phyloP scores from a whole-genome alignment of 2,329 filamentous ascomycete genomes.

The Fusarium sp. region DNA sequence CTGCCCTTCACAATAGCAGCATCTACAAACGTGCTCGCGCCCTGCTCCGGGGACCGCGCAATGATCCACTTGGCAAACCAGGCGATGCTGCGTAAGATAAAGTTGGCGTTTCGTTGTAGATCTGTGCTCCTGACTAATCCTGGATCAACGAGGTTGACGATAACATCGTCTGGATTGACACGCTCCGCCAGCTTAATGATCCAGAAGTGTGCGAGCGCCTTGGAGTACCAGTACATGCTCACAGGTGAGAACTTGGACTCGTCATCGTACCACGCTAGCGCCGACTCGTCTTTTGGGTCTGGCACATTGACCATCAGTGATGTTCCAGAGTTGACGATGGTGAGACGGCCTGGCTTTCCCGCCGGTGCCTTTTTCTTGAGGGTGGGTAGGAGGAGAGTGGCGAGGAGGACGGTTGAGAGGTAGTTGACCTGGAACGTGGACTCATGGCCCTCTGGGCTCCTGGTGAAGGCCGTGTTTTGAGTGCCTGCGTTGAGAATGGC shows the following conservation, averaged over 20 bases:
- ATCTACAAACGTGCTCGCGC: constrained; percentile 36
- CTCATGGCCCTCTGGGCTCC: constrained; percentile 52
- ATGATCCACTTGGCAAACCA: constrained; percentile 14
- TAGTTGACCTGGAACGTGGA: constrained; percentile 56
- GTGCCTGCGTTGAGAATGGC: constrained; percentile 60
- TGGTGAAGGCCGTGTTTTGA: constrained; percentile 36
- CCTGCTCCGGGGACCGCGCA: constrained; percentile 27
- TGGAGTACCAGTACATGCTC: constrained; percentile 44
- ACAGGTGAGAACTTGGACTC: constrained; percentile 31
- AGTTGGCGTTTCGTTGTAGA: constrained; percentile 50
- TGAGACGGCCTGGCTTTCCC: constrained; percentile 42
- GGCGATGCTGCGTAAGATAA: constrained; percentile 24
- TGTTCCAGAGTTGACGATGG: constrained; percentile 48
- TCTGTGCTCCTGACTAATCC: constrained; percentile 57
- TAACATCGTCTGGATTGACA: constrained; percentile 54
- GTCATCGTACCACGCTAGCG: constrained; percentile 49
- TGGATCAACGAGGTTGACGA: constrained; percentile 62
- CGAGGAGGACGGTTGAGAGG: constrained; percentile 50
- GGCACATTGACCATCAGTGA: constrained; percentile 39
- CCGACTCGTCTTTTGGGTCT: constrained; percentile 32
- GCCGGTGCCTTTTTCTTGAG: constrained; percentile 45
- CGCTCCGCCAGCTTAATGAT: constrained; percentile 51
- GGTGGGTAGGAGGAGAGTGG: constrained; percentile 49
- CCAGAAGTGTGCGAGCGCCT: constrained; percentile 52
- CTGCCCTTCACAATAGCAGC: constrained; percentile 36